phyloP scores from a whole-genome alignment of 768 basidiomycete genomes.

The Leccinellum albellum region DNA sequence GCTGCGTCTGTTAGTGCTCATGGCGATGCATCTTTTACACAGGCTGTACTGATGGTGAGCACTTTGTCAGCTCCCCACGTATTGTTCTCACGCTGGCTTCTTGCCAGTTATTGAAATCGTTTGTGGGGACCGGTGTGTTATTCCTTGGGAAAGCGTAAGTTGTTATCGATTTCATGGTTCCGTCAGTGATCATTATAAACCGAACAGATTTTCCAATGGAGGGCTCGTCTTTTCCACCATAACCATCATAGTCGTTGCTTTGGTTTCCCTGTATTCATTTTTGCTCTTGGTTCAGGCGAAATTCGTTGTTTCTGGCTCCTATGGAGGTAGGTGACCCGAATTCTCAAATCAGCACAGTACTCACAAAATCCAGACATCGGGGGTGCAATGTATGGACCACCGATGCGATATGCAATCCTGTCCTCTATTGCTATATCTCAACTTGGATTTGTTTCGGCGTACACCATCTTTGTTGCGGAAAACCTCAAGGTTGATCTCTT shows the following conservation, averaged over 20 bases:
- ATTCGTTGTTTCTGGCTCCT: slow-evolving; percentile 85
- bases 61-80: background rate
- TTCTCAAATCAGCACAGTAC: background rate
- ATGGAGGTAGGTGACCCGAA: slow-evolving; percentile 64
- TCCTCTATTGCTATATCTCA: slow-evolving; percentile 86
- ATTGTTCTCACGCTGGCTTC: background rate
- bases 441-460: slow-evolving; percentile 84
- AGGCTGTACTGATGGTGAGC: slow-evolving; percentile 89
- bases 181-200: slow-evolving; percentile 4
- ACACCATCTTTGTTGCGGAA: slow-evolving; percentile 94
- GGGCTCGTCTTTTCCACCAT: slow-evolving; percentile 85
- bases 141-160: slow-evolving; percentile 90
- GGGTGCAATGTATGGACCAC: slow-evolving; percentile 83
- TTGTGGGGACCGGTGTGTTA: slow-evolving; percentile 92
- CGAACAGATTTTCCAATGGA: slow-evolving; percentile 84
- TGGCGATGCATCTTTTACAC: slow-evolving; percentile 86
- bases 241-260: slow-evolving; percentile 75
- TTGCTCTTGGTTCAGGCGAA: slow-evolving; percentile 85
- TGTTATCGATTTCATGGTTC: background rate
- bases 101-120: slow-evolving; percentile 79
- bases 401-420: slow-evolving; percentile 90
- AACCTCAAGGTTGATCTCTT: slow-evolving; percentile 56
- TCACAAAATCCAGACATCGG: slow-evolving; percentile 69
- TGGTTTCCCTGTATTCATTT: slow-evolving; percentile 90
- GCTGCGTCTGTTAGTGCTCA: slow-evolving; percentile 55